Conservation (phyloP, 257 asterid species). For the Ballota nigra region DNA sequence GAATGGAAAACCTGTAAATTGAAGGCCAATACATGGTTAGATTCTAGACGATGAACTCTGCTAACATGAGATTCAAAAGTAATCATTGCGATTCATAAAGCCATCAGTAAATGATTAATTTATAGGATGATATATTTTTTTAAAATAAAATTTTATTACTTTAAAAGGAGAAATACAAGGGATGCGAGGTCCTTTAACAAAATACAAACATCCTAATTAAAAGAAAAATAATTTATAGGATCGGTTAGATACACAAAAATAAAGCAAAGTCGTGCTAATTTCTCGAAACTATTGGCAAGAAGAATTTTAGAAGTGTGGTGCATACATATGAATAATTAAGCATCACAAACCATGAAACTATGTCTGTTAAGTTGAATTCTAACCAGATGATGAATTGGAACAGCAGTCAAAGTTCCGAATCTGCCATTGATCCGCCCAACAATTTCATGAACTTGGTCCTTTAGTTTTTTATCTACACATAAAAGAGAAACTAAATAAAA, state of each 20-base stretch:
- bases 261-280: neutral
- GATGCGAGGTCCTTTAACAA: too few relatives aligned
- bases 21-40: too few relatives aligned
- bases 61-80: neutral
- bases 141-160: too few relatives aligned
- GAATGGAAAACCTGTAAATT: neutral
- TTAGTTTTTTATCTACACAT: constrained; percentile 79
- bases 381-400: constrained; percentile 98
- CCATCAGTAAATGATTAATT: neutral
- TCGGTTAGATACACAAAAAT: neutral
- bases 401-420: constrained; percentile 81
- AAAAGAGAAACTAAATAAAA: constrained; percentile 22
- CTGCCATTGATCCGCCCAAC: constrained; percentile 99
- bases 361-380: constrained; percentile 24
- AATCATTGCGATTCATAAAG: neutral
- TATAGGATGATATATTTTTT: too few relatives aligned
- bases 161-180: too few relatives aligned
- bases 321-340: constrained; percentile 15
- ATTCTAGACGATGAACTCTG: too few relatives aligned
- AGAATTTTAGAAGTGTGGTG: neutral
- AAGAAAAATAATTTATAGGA: too few relatives aligned
- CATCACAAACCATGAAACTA: neutral
- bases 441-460: constrained; percentile 96
- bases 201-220: too few relatives aligned
- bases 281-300: neutral